Conservation (phyloP, 805 yeast genomes). For the Cyberlindnera misumaiensis region DNA sequence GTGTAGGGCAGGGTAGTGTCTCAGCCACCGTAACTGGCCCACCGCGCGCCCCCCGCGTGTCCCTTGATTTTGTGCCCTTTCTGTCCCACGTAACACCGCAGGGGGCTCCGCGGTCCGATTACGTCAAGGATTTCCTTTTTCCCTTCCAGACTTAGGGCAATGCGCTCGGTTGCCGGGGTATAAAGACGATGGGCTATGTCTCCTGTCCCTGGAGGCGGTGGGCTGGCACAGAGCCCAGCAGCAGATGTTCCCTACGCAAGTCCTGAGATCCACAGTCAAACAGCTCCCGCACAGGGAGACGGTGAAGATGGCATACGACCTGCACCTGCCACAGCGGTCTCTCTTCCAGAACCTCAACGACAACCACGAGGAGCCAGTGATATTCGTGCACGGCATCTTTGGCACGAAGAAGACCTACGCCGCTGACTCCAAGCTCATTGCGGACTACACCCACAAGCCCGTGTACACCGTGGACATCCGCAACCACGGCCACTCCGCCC, state of each 20-base stretch:
- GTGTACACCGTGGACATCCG: slow-evolving; percentile 41
- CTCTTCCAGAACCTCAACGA: slow-evolving; percentile 18
- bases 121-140: no score
- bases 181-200: no score
- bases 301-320: slow-evolving; percentile 24
- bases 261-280: slow-evolving; percentile 75
- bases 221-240: no score
- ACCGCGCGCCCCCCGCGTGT: no score
- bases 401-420: slow-evolving; percentile 39
- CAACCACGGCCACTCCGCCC: slow-evolving; percentile 43
- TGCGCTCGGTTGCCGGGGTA: no score
- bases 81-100: no score
- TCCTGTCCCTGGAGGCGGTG: no score
- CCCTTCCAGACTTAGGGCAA: no score
- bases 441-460: slow-evolving; percentile 26
- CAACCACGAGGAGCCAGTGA: slow-evolving; percentile 26
- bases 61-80: no score
- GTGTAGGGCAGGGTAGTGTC: no score
- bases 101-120: no score
- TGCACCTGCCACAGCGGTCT: slow-evolving; percentile 22
- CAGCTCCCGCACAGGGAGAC: slow-evolving; percentile 52
- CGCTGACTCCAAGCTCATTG: slow-evolving; percentile 31
- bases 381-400: slow-evolving; percentile 44
- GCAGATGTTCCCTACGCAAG: slow-evolving; percentile 18
- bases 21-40: no score